Evolutionary conservation across 345 rosid genomes (phyloP).

Genomic region (Lepidium didymum): DNA sequence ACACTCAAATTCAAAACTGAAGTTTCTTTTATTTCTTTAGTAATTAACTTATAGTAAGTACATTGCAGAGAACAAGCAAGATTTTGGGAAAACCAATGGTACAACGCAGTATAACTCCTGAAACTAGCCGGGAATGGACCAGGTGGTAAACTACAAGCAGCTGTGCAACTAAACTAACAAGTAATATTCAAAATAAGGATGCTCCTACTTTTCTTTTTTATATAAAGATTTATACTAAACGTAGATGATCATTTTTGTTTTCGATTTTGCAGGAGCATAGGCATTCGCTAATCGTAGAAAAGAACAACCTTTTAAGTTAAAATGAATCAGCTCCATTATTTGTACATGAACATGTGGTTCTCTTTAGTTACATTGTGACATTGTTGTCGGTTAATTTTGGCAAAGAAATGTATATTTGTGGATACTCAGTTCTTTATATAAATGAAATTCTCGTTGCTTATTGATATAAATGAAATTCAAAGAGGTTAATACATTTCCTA

Average conservation of each 20-base stretch:
- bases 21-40: neutral
- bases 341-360: neutral
- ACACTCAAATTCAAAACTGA: too few relatives aligned
- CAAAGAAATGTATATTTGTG: slow-evolving; percentile 14
- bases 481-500: neutral
- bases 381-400: neutral
- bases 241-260: neutral
- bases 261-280: slow-evolving; percentile 39
- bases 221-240: neutral
- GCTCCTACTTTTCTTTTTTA: neutral
- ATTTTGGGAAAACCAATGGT: slow-evolving; percentile 29
- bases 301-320: neutral
- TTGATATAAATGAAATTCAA: slow-evolving; percentile 4
- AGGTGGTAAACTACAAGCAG: slow-evolving; percentile 35
- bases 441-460: slow-evolving; percentile 4
- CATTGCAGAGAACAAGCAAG: slow-evolving; percentile 29
- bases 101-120: slow-evolving; percentile 13
- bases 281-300: slow-evolving; percentile 32
- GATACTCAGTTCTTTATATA: slow-evolving; percentile 15
- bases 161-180: neutral
- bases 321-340: neutral
- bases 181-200: neutral
- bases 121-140: slow-evolving; percentile 32
- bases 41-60: neutral
- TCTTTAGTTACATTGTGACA: neutral